These are phyloP conservation scores for Leptoxyphium fumago DNA, from an alignment of 2,329 filamentous ascomycete genomes.

Conservation along the genomic window DNA sequence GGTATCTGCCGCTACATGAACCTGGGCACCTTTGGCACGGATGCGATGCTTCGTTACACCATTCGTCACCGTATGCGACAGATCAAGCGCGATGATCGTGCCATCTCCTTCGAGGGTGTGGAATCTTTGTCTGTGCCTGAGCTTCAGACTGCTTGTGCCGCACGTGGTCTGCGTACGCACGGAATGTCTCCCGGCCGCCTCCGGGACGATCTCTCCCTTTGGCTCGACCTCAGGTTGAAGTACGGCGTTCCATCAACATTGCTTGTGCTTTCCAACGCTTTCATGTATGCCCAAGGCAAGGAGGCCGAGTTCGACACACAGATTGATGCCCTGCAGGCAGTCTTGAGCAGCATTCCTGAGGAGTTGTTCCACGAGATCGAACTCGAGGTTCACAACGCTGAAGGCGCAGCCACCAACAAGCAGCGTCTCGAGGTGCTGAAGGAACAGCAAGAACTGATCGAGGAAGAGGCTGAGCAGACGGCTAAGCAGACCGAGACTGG, in stretches of 20 bases:
- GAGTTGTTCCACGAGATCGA: constrained; percentile 99
- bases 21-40: constrained; percentile 89
- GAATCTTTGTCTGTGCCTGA: constrained; percentile 87
- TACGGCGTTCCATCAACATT: constrained; percentile 94
- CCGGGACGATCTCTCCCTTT: constrained; percentile 79
- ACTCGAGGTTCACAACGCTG: constrained; percentile 90
- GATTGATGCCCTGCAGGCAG: constrained; percentile 82
- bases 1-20: constrained; percentile 99
- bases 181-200: constrained; percentile 79
- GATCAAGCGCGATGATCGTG: constrained; percentile 94
- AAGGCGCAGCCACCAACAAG: constrained; percentile 96
- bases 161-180: constrained; percentile 82
- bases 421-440: constrained; percentile 95
- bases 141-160: constrained; percentile 81
- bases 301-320: constrained; percentile 73
- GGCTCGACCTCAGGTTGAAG: constrained; percentile 85
- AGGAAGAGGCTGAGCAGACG: constrained; percentile 90
- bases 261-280: constrained; percentile 89
- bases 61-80: constrained; percentile 96
- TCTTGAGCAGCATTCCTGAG: constrained; percentile 88
- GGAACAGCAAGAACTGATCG: constrained; percentile 95
- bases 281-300: constrained; percentile 85
- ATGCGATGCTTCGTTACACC: constrained; percentile 95
- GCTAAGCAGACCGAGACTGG: constrained; percentile 64
- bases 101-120: constrained; percentile 86